Base-by-base conservation (phyloP, 2,329 filamentous ascomycete genomes). In the Colletotrichum falcatum region DNA sequence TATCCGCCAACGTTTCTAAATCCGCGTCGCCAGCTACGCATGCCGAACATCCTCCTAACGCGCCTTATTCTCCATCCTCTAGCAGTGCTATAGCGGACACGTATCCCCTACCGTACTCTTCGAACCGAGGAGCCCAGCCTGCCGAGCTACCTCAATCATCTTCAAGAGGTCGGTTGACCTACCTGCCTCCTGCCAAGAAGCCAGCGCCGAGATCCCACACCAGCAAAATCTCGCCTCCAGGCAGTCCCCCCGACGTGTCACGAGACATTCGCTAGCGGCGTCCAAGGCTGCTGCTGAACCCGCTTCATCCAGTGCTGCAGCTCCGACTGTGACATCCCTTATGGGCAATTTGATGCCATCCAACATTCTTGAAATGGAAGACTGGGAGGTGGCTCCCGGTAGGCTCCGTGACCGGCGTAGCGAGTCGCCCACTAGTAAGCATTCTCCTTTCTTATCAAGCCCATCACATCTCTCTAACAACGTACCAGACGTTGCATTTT, bases 321-420 rank as follows among this genome's bases (percentile, higher is more conserved):
- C 46, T 5, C 16, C 55, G 9, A n/a, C 11, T 28, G 60, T 28
- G 3, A 46, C 60, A 0, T 14, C 60, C 20, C 59, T 18, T 5
- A 44, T 11, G 14, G 63, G 37, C 2, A 59, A 65, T 1, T 26
- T 28, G 20, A 46, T 63, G 51, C 70, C 49, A 3, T 37, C 42
- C 6, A 44, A 66, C 11, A 30, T 65, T 3, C 58, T 81, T 7
- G 76, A 82, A 61, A 82, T 84, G 77, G 83, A 85, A 72, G 77
- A 78, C 3, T 85, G 83, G 83, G 84, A 85, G 73, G 72, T 84
- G 55, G 83, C 83, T 0, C 83, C 84, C 1, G 84, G 84, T 20
- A 79, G 81, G 28, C 75, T 83, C 37, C 74, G 73, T 11, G 77
- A 80, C 42, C 71, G 76, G 5, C 66, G 70, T 1, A 73, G 75